A percentile compares a stretch with the other conserved stretches of the same genome.
Evolutionary conservation across 2,329 filamentous ascomycete species (phyloP).

Genomic region (Cytospora chrysosperma): DNA sequence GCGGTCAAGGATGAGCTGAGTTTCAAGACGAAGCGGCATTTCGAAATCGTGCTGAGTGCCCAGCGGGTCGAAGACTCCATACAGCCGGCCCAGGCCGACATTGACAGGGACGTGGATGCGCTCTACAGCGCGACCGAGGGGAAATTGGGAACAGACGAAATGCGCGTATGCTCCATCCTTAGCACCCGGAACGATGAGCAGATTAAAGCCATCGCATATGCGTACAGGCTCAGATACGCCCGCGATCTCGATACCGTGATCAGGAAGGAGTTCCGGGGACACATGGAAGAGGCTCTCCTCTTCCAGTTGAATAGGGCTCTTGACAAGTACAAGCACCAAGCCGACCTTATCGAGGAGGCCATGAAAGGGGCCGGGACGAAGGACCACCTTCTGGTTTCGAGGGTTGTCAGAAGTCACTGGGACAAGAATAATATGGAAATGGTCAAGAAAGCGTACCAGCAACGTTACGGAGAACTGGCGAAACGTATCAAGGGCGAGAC

Average conservation of each 20-base stretch:
- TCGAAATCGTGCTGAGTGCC: constrained; percentile 75
- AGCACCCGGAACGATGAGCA: constrained; percentile 76
- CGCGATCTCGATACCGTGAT: constrained; percentile 71
- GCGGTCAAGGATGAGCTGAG: constrained; percentile 79
- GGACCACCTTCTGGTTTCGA: constrained; percentile 72
- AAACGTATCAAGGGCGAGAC: constrained; percentile 78
- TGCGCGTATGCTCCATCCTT: constrained; percentile 77
- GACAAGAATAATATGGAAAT: constrained; percentile 70
- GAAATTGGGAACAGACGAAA: constrained; percentile 69
- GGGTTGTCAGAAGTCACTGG: constrained; percentile 85
- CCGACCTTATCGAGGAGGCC: constrained; percentile 74
- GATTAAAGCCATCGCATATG: constrained; percentile 74
- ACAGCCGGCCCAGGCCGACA: constrained; percentile 69
- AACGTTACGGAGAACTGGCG: constrained; percentile 67
- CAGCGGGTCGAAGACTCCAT: constrained; percentile 74
- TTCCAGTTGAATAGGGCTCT: constrained; percentile 74
- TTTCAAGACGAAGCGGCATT: constrained; percentile 82
- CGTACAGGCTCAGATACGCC: constrained; percentile 73
- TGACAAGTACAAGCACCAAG: constrained; percentile 84
- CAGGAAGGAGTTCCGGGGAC: constrained; percentile 78
- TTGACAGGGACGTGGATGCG: constrained; percentile 73
- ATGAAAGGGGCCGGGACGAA: constrained; percentile 90
- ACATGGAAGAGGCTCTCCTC: constrained; percentile 84
- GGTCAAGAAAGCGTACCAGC: constrained; percentile 75
- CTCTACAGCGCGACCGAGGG: constrained; percentile 77